Conservation (phyloP, 768 basidiomycete species). For the Tephrocybe sp. region DNA sequence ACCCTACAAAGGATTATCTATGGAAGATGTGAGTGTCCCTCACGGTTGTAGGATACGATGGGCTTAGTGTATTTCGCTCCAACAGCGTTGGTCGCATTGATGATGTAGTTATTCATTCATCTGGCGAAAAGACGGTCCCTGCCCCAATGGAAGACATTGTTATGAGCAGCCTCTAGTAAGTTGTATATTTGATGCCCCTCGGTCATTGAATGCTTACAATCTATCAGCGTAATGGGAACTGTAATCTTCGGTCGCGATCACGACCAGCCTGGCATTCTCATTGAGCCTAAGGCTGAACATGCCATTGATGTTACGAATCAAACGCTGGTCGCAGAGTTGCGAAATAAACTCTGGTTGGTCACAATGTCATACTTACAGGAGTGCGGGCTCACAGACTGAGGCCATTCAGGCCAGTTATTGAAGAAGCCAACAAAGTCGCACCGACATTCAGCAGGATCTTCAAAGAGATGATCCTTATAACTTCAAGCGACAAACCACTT, state of each 20-base stretch:
- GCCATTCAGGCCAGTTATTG: slow-evolving; percentile 32
- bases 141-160: slow-evolving; percentile 27
- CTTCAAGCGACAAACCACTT: slow-evolving; percentile 39
- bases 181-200: not conserved
- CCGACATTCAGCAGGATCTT: slow-evolving; percentile 43
- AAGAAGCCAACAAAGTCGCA: slow-evolving; percentile 39
- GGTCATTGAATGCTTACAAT: not conserved
- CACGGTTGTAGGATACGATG: not conserved
- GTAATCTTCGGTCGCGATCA: slow-evolving; percentile 42
- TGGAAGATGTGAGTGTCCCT: slow-evolving; percentile 41
- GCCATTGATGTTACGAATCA: slow-evolving; percentile 22
- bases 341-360: slow-evolving; percentile 32
- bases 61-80: not conserved
- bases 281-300: slow-evolving; percentile 25
- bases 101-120: slow-evolving; percentile 29
- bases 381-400: not conserved
- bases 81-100: slow-evolving; percentile 32
- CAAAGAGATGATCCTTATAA: slow-evolving; percentile 52
- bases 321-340: slow-evolving; percentile 21
- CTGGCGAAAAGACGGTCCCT: slow-evolving; percentile 33
- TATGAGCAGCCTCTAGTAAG: slow-evolving; percentile 14
- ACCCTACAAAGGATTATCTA: slow-evolving; percentile 40
- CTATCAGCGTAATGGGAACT: slow-evolving; percentile 27
- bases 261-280: slow-evolving; percentile 29
- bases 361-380: not conserved